phyloP scores from a whole-genome alignment of 2,329 filamentous ascomycete genomes.

The Talaromyces funiculosus region DNA sequence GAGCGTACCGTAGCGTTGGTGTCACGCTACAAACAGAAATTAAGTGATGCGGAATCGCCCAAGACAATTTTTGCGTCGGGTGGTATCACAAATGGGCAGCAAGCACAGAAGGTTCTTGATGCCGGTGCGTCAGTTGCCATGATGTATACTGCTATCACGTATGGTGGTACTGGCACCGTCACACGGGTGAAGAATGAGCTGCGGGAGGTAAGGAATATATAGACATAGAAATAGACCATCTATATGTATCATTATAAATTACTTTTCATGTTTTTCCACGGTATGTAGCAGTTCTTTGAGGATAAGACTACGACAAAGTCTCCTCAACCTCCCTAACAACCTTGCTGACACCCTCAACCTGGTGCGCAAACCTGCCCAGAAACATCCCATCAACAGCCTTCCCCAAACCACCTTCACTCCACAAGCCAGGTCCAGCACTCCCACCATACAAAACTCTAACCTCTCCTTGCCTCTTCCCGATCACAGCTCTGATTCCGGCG shows the following conservation, averaged over 20 bases:
- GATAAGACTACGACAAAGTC: constrained; percentile 20
- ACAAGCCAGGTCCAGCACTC: constrained; percentile 74
- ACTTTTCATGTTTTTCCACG: not conserved
- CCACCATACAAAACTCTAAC: constrained; percentile 76
- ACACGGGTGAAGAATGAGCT: constrained; percentile 48
- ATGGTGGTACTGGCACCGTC: constrained; percentile 58
- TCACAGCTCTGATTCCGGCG: constrained; percentile 53
- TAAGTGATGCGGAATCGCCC: constrained; percentile 49
- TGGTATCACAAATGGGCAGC: constrained; percentile 80
- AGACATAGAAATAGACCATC: constrained; percentile 8
- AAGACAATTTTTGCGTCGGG: constrained; percentile 76
- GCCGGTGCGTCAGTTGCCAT: constrained; percentile 87
- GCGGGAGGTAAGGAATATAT: constrained; percentile 32
- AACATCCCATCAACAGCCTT: constrained; percentile 74
- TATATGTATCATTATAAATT: not conserved
- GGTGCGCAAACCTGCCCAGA: constrained; percentile 73
- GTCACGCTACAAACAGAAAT: constrained; percentile 65
- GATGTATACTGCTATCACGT: constrained; percentile 75
- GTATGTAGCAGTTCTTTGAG: not conserved
- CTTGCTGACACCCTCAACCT: constrained; percentile 63
- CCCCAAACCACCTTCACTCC: constrained; percentile 50
- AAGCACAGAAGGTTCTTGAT: constrained; percentile 75
- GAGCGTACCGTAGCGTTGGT: constrained; percentile 73
- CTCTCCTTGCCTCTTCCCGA: constrained; percentile 50
- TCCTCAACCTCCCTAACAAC: constrained; percentile 66